Percentiles rank a stretch among this genome's conserved stretches.
phyloP scores from a whole-genome alignment of 371 early-diverging fungal genomes.

The Phascolomyces articulosus region DNA sequence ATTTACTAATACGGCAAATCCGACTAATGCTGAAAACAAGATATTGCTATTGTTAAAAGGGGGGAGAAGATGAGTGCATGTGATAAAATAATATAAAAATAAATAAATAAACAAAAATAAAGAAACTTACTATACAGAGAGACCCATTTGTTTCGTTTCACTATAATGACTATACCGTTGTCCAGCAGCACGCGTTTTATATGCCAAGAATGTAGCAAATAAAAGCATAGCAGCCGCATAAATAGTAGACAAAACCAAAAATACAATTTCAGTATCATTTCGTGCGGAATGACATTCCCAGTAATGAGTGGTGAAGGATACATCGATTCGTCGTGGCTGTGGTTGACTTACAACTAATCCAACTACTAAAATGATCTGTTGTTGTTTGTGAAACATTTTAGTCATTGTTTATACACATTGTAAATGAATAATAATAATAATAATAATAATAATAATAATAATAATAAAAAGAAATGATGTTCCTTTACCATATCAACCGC shows the following conservation, averaged over 20 bases:
- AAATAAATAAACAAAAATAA: not conserved
- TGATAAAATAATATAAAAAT: not conserved
- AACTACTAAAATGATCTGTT: conserved; percentile 45
- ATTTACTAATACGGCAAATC: conserved; percentile 55
- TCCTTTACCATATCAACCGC: conserved; percentile 50
- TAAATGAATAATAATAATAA: too few relatives aligned
- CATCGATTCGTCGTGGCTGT: conserved; percentile 32
- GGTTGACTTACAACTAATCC: conserved; percentile 47
- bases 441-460: too few relatives aligned
- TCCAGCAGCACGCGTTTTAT: conserved; percentile 59
- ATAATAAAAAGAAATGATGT: not conserved
- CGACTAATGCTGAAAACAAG: conserved; percentile 54
- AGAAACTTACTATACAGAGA: conserved; percentile 68
- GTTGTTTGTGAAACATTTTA: not conserved
- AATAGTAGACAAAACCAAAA: conserved; percentile 31
- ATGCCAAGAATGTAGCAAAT: conserved; percentile 61
- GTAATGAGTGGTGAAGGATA: conserved; percentile 45
- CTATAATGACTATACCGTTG: conserved; percentile 57
- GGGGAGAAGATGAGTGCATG: too few relatives aligned
- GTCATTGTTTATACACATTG: too few relatives aligned
- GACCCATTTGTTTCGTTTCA: conserved; percentile 63
- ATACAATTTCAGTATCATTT: conserved; percentile 19
- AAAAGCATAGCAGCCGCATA: conserved; percentile 47
- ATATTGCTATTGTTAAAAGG: conserved; percentile 44
- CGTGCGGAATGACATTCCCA: conserved; percentile 43